phyloP scores from a whole-genome alignment of 805 yeast genomes.

The Candida manassasensis region DNA sequence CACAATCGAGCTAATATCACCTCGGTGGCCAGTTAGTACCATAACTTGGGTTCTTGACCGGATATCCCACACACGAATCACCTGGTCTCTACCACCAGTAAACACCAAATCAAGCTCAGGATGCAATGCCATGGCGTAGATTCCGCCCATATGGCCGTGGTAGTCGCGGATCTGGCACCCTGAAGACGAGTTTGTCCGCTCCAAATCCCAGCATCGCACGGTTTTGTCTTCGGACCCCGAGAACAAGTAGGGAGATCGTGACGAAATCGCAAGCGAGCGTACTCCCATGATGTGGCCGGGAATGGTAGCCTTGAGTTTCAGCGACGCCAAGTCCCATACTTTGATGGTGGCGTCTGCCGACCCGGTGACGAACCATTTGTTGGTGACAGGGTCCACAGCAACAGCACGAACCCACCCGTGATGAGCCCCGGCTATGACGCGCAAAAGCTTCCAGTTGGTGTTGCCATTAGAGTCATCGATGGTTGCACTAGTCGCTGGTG shows the following conservation, averaged over 20 bases:
- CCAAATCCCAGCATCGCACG: slow-evolving; percentile 94
- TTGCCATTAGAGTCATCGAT: slow-evolving; percentile 1
- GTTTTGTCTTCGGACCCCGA: slow-evolving; percentile 91
- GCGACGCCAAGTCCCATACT: slow-evolving; percentile 81
- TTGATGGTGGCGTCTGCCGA: slow-evolving; percentile 85
- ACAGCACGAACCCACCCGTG: slow-evolving; percentile 89
- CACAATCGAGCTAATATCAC: slow-evolving; percentile 64
- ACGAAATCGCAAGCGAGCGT: slow-evolving; percentile 67
- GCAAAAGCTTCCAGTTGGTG: slow-evolving; percentile 55
- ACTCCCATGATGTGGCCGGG: slow-evolving; percentile 93
- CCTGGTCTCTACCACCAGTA: slow-evolving; percentile 86
- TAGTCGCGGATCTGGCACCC: slow-evolving; percentile 67
- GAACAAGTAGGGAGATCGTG: slow-evolving; percentile 80
- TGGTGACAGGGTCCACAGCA: slow-evolving; percentile 72
- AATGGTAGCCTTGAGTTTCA: slow-evolving; percentile 64
- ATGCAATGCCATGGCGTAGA: slow-evolving; percentile 77
- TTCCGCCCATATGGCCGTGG: slow-evolving; percentile 92
- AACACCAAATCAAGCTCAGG: slow-evolving; percentile 81
- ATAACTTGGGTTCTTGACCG: slow-evolving; percentile 71
- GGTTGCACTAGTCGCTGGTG: background rate
- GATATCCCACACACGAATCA: slow-evolving; percentile 90
- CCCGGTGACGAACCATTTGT: slow-evolving; percentile 90
- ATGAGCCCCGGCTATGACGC: slow-evolving; percentile 79
- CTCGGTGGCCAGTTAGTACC: slow-evolving; percentile 77
- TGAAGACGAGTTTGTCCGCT: slow-evolving; percentile 58